Conservation (phyloP, 2,329 filamentous ascomycete species). For the Knufia petricola region DNA sequence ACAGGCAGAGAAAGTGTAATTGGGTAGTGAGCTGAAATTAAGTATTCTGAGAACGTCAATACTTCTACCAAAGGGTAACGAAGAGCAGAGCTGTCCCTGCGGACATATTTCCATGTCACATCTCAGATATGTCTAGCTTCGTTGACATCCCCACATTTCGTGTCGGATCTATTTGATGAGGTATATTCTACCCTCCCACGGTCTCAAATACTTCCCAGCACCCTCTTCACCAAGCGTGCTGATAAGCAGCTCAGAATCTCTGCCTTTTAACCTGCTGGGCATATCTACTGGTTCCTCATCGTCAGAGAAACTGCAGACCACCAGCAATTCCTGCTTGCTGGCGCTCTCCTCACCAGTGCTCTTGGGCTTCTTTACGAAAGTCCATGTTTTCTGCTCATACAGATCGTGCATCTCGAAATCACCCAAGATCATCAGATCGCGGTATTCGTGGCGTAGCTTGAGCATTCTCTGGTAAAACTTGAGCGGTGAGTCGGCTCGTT, state of each 20-base stretch:
- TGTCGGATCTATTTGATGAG: slow-evolving; percentile 4
- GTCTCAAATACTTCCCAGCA: slow-evolving; percentile 16
- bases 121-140: too few relatives aligned
- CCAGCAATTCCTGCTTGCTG: slow-evolving; percentile 14
- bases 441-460: slow-evolving; percentile 49
- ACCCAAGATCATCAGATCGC: slow-evolving; percentile 59
- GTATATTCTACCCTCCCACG: slow-evolving; percentile 23
- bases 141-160: too few relatives aligned
- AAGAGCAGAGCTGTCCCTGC: too few relatives aligned
- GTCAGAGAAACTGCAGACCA: slow-evolving; percentile 21
- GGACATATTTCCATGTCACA: too few relatives aligned
- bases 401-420: slow-evolving; percentile 48
- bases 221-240: slow-evolving; percentile 14
- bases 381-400: slow-evolving; percentile 46
- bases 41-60: too few relatives aligned
- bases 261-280: slow-evolving; percentile 13
- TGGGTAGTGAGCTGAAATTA: too few relatives aligned
- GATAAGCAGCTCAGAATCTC: slow-evolving; percentile 16
- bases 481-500: slow-evolving; percentile 42
- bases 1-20: too few relatives aligned
- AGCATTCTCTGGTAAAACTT: slow-evolving; percentile 54
- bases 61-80: too few relatives aligned
- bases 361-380: slow-evolving; percentile 40
- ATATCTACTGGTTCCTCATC: slow-evolving; percentile 18
- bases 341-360: slow-evolving; percentile 5